Percentiles rank a stretch among this genome's conserved stretches.
Evolutionary conservation across 352 stramenopile species (phyloP).

Genomic region (Phytopythium delawarense): DNA sequence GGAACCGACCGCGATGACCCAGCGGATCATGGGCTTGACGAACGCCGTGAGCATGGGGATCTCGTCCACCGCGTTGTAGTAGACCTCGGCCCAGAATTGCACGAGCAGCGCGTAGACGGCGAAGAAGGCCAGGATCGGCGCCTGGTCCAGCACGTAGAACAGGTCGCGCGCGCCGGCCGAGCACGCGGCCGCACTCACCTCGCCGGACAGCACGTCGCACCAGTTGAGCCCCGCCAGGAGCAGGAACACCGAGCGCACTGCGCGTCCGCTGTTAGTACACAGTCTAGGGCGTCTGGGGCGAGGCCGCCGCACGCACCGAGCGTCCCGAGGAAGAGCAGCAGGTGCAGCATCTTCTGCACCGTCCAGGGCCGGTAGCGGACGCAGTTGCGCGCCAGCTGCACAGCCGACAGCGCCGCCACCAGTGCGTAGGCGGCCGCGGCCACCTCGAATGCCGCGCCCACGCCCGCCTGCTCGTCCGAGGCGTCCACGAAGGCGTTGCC

Average conservation of each 20-base stretch:
- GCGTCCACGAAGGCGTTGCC: background rate
- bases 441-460: constrained; percentile 60
- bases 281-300: background rate
- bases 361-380: constrained; percentile 81
- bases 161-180: constrained; percentile 61
- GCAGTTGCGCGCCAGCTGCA: constrained; percentile 83
- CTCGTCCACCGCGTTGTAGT: constrained; percentile 85
- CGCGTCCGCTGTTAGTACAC: constrained; percentile 2
- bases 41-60: constrained; percentile 51
- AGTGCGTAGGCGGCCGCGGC: constrained; percentile 67
- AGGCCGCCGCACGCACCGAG: constrained; percentile 26
- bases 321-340: constrained; percentile 79
- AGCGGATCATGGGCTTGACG: constrained; percentile 68
- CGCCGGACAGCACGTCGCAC: constrained; percentile 71
- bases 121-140: constrained; percentile 81
- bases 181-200: constrained; percentile 56
- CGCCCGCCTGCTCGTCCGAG: constrained; percentile 35
- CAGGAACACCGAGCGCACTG: constrained; percentile 69
- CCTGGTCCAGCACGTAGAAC: constrained; percentile 85
- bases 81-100: constrained; percentile 88
- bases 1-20: constrained; percentile 46
- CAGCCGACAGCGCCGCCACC: constrained; percentile 44
- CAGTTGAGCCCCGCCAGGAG: constrained; percentile 71
- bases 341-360: constrained; percentile 85
- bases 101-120: constrained; percentile 77